Conservation (phyloP, 805 yeast genomes). For the Tetrapisispora namnaoensis region DNA sequence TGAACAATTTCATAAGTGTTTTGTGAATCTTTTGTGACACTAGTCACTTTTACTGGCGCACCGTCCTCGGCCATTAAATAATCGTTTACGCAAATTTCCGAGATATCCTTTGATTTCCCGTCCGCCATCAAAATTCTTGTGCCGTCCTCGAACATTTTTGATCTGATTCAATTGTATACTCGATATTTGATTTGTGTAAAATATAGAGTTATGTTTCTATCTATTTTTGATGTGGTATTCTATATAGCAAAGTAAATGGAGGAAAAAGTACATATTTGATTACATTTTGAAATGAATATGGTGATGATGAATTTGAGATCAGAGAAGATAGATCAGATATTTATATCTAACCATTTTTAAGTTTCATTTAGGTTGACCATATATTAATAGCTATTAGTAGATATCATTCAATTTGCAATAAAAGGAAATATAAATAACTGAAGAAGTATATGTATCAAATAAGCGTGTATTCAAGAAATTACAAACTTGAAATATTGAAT, state of each 20-base stretch:
- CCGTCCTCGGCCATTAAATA: conserved; percentile 38
- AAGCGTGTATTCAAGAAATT: no score
- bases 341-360: no score
- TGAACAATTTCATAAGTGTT: conserved; percentile 34
- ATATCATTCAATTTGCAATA: neutral
- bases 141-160: conserved; percentile 28
- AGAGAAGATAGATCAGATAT: no score
- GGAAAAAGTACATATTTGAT: no score
- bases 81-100: conserved; percentile 31
- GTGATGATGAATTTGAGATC: no score
- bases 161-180: neutral
- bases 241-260: no score
- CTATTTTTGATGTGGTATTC: no score
- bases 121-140: conserved; percentile 36
- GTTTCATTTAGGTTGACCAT: no score
- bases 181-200: neutral
- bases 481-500: no score
- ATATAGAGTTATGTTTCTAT: neutral
- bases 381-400: neutral
- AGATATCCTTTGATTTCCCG: conserved; percentile 31
- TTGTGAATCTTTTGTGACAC: conserved; percentile 36
- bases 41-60: conserved; percentile 30
- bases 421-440: neutral
- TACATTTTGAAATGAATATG: no score
- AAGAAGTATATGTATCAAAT: no score